phyloP scores from a whole-genome alignment of 371 early-diverging fungal species.

The Dichotomocladium elegans region DNA sequence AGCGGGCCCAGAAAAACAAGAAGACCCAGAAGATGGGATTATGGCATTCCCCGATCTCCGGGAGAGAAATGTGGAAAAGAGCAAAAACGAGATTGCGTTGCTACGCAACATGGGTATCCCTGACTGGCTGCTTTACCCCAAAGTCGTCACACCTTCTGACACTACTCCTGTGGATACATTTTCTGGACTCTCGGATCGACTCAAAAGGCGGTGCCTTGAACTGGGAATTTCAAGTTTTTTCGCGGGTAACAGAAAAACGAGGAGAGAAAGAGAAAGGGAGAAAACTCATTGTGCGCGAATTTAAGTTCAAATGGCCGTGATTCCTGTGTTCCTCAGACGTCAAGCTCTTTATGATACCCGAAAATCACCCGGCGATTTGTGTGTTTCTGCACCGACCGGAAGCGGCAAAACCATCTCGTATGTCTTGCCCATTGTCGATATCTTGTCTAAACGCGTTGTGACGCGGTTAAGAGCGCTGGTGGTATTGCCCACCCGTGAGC shows the following conservation, averaged over 20 bases:
- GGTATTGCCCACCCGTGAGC: slow-evolving; percentile 88
- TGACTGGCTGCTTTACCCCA: slow-evolving; percentile 81
- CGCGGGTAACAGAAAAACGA: slow-evolving; percentile 45
- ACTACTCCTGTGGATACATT: slow-evolving; percentile 36
- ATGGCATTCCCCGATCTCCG: slow-evolving; percentile 41
- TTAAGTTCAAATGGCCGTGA: slow-evolving; percentile 81
- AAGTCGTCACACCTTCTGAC: slow-evolving; percentile 59
- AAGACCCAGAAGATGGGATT: slow-evolving; percentile 21
- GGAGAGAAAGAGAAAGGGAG: not conserved
- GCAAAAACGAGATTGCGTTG: slow-evolving; percentile 31
- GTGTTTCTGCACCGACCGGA: slow-evolving; percentile 94
- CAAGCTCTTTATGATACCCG: slow-evolving; percentile 51
- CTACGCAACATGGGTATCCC: slow-evolving; percentile 72
- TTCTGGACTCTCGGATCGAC: slow-evolving; percentile 56
- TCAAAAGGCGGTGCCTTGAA: slow-evolving; percentile 60
- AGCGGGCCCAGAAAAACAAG: slow-evolving; percentile 7
- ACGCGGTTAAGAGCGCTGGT: slow-evolving; percentile 81
- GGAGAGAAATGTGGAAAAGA: slow-evolving; percentile 19
- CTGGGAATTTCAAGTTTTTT: slow-evolving; percentile 72
- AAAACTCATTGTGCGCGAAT: not conserved
- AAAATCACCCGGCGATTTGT: slow-evolving; percentile 69
- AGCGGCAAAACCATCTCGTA: slow-evolving; percentile 98
- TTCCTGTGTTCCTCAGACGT: slow-evolving; percentile 70
- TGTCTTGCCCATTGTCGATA: slow-evolving; percentile 89
- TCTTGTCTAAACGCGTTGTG: slow-evolving; percentile 66